phyloP scores from a whole-genome alignment of 163 green algal genomes.

The Scenedesmus sp. region DNA sequence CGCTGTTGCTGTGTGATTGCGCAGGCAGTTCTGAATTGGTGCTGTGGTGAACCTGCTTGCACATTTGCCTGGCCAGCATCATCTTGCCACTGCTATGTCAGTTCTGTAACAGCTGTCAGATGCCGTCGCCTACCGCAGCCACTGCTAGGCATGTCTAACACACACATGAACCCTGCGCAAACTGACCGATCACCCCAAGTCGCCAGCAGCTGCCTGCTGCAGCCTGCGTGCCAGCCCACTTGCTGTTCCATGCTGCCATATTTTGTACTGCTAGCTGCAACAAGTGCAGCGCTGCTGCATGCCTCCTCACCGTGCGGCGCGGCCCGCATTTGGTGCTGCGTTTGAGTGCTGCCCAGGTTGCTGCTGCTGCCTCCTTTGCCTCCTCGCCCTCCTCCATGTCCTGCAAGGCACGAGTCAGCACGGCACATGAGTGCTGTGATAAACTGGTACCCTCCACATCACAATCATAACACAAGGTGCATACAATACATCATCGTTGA shows the following conservation, averaged over 20 bases:
- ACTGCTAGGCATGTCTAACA: not conserved
- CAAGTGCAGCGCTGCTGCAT: not conserved
- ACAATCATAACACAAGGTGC: not conserved
- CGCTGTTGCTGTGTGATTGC: not conserved
- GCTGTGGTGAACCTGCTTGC: too few species aligned
- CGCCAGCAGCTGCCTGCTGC: not conserved
- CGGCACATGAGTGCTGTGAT: too few species aligned
- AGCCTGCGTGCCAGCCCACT: not conserved
- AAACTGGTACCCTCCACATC: not conserved
- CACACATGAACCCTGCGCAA: not conserved
- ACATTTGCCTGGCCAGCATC: too few species aligned
- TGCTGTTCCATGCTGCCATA: not conserved
- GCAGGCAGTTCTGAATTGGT: too few species aligned
- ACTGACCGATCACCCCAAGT: not conserved
- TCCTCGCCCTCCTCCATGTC: conserved; percentile 68
- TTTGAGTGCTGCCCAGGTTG: conserved; percentile 89
- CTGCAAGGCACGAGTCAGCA: conserved; percentile 53
- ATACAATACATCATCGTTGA: too few species aligned
- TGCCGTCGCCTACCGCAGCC: not conserved
- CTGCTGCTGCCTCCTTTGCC: conserved; percentile 70
- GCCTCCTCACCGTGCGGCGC: conserved; percentile 75
- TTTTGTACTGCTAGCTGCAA: not conserved
- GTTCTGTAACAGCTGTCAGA: too few species aligned
- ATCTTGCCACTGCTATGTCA: too few species aligned
- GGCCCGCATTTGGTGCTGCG: conserved; percentile 88